Evolutionary conservation across 108 stramenopile species (phyloP).

Genomic region (Phaeodactylum tricornutum): DNA sequence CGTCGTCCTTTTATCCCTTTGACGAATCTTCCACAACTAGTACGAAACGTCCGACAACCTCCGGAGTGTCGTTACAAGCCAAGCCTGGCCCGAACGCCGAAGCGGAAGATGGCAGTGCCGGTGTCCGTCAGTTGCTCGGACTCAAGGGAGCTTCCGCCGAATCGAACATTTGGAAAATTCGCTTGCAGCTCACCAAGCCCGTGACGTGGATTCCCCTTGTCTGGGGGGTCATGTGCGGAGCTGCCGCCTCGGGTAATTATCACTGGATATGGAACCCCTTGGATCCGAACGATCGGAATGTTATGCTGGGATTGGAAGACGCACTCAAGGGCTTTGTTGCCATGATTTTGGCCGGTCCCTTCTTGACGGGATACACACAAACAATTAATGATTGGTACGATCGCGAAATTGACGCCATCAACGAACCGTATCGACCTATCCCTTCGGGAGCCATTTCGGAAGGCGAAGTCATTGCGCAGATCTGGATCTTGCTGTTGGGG

Average conservation of each 20-base stretch:
- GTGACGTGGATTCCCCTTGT: constrained; percentile 92
- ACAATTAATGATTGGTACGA: constrained; percentile 99
- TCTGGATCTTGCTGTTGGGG: constrained; percentile 85
- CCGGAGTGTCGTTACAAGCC: too few species aligned
- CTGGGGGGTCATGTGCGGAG: constrained; percentile 91
- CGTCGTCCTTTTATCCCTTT: too few species aligned
- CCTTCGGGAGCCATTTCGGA: constrained; percentile 87
- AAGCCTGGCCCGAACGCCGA: too few species aligned
- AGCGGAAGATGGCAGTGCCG: not conserved
- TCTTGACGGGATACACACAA: constrained; percentile 93
- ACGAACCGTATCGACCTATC: constrained; percentile 95
- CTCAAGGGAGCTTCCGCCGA: constrained; percentile 65
- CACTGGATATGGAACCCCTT: constrained; percentile 98
- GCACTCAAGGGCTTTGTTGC: constrained; percentile 77
- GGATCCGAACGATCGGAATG: constrained; percentile 72
- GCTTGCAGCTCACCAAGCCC: constrained; percentile 83
- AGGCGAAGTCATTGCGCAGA: constrained; percentile 85
- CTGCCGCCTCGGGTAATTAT: constrained; percentile 90
- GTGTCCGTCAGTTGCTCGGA: constrained; percentile 72
- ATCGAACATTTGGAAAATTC: constrained; percentile 84
- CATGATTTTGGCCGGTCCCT: constrained; percentile 90
- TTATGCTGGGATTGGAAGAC: constrained; percentile 73
- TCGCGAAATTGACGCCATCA: constrained; percentile 96
- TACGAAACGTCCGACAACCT: too few species aligned
- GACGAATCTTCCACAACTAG: too few species aligned